Evolutionary conservation across 495 filamentous ascomycete genomes (phyloP), one percentile per base, ranked within the genome.

Genomic region (Lichenothelia convexa): DNA sequence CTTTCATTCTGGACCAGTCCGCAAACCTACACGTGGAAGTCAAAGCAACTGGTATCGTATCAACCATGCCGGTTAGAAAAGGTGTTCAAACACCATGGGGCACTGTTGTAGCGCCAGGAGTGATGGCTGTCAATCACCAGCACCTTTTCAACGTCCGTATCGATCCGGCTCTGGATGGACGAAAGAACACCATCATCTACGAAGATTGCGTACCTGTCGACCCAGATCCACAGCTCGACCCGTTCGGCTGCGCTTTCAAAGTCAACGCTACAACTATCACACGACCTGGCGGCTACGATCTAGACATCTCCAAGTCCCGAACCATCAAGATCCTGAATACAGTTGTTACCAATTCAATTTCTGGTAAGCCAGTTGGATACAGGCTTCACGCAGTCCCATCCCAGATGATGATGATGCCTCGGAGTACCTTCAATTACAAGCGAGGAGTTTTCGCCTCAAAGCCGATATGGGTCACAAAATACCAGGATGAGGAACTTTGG

Each of bases 61-160:
- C 75, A 30, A 89, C 84, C 0, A 69, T 82, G 26, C 81, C 85
- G 5, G 74, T 92, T 39, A 77, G 81, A 34, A 63, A 75, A 13
- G 76, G 72, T 13, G 55, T 77, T 38, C 56, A 61, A 39, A 73
- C 70, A 17, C 74, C 63, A 19, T 92, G 77, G 66, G 85, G 85
- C 30, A 93, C 85, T 1, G 67, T 86, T 22, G 80, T 93, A 5
- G 77, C 82, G 40, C 85, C 84, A 0, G 85, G 85, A 0, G 82
- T 85, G 5, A 68, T 93, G 32, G 82, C 56, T 36, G 37, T 71
- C 37, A 70, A 71, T 50, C 85, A 93, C 44, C 85, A 93, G 47
- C 85, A 93, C 58, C 80, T 92, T 54, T 89, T 93, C 58, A 81
- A 77, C 2, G 70, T 92, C 1, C 78, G 85, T 11, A 64, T 93